Base-by-base conservation (phyloP, 169 alveolate genomes). In the Plasmodium yoelii region DNA sequence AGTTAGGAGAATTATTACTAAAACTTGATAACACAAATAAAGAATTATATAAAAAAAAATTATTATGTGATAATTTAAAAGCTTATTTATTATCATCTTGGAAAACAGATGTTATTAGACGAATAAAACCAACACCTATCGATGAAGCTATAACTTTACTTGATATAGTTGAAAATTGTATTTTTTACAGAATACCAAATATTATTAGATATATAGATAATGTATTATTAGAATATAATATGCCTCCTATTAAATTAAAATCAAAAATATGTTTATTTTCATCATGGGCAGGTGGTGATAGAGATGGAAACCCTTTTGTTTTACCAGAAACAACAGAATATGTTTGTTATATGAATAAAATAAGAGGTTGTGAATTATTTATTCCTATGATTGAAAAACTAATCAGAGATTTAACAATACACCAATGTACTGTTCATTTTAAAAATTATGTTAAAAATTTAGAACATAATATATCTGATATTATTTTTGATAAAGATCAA, bases 261-360 rank as follows among this genome's bases (percentile, higher is more conserved):
- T 70, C 92, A n/a, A 87, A 88, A 88, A 57, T 93, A 15, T 94
- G 94, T 68, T 77, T 80, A 13, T 94, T 90, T 69, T 92, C 95
- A 8, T 94, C 96, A 34, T 95, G 97, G 97, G 96, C 95, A 46
- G 97, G 97, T 8, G 97, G 97, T 0, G 97, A 95, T 44, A 77
- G 97, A 56, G 97, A 95, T 89, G 97, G 97, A n/a, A 95, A 95
- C 80, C 97, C 97, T 63, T 94, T 67, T 63, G 97, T 95, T 24
- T 92, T 96, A 51, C 95, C 96, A 5, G 93, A 93, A 61, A 90
- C 94, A 24, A 95, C 97, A 8, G 90, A 88, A 87, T 68, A 92
- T 51, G 94, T 93, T 19, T 93, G 90, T 12, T 92, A 88, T 51
- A 89, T 88, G 88, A 91, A 92, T 87, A 80, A 80, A 56, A 82